Conservation (phyloP, 2,329 filamentous ascomycete genomes). For the Pleurostoma richardsiae region DNA sequence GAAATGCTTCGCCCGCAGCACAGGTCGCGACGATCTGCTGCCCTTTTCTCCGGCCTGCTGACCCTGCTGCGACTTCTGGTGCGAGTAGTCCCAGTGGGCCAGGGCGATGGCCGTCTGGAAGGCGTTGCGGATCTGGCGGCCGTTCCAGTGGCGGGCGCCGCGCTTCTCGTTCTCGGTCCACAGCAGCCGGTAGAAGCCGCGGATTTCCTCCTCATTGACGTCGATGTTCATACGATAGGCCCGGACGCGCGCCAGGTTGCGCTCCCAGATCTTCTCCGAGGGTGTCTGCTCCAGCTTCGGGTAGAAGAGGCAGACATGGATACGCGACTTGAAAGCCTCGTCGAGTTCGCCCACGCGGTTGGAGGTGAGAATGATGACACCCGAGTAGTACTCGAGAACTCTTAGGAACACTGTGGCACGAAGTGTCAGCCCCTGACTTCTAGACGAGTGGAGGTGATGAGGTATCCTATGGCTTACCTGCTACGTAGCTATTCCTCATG, state of each 20-base stretch:
- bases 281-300: neutral
- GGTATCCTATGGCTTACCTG: too few relatives aligned
- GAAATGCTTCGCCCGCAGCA: neutral
- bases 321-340: slow-evolving; percentile 5
- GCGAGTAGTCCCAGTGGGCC: slow-evolving; percentile 1
- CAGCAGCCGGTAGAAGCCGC: too few relatives aligned
- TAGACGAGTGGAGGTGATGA: too few relatives aligned
- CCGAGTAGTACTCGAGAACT: slow-evolving; percentile 28
- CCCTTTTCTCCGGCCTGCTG: too few relatives aligned
- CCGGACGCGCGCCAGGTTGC: neutral
- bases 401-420: slow-evolving; percentile 25
- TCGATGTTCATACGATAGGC: too few relatives aligned
- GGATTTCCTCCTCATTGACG: too few relatives aligned
- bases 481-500: too few relatives aligned
- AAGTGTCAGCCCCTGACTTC: too few relatives aligned
- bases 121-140: slow-evolving; percentile 5
- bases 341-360: slow-evolving; percentile 20
- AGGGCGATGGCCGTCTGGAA: slow-evolving; percentile 8
- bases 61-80: neutral
- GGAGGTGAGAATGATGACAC: slow-evolving; percentile 31
- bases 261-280: neutral
- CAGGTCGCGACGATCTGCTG: too few relatives aligned
- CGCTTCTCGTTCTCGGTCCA: too few relatives aligned
- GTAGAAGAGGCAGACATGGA: slow-evolving; percentile 5
- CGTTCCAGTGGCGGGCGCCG: neutral